A percentile compares a stretch with the other conserved stretches of the same genome.
phyloP scores from a whole-genome alignment of 345 rosid species.

The Lepidium africanum region DNA sequence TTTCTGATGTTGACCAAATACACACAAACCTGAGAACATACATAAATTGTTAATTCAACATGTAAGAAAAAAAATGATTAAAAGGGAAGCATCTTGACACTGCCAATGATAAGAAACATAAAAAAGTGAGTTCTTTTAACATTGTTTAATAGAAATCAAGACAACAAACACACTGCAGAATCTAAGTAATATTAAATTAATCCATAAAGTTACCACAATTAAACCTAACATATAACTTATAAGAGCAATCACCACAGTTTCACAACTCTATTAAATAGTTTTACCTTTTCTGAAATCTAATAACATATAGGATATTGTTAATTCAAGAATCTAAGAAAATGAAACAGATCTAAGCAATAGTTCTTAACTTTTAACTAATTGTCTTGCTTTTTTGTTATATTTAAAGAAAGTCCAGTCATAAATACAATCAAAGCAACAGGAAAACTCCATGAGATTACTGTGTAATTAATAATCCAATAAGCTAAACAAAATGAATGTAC shows the following conservation, averaged over 20 bases:
- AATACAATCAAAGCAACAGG: not conserved
- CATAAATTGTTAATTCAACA: constrained; percentile 11
- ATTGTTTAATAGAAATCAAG: constrained; percentile 21
- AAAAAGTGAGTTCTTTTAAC: constrained; percentile 9
- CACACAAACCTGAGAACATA: not conserved
- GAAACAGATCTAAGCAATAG: constrained; percentile 7
- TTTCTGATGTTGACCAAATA: not conserved
- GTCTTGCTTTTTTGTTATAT: not conserved
- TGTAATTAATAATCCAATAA: not conserved
- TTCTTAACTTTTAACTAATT: not conserved
- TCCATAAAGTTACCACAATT: not conserved
- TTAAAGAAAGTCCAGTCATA: not conserved
- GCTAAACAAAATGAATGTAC: not conserved
- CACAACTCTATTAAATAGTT: not conserved
- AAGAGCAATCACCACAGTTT: not conserved
- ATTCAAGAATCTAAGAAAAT: not conserved
- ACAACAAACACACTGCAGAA: not conserved
- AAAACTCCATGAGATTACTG: not conserved
- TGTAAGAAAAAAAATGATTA: not conserved
- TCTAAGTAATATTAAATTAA: constrained; percentile 14
- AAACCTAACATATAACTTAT: not conserved
- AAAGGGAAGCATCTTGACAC: not conserved
- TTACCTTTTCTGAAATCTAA: too few species aligned
- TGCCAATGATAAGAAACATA: constrained; percentile 11
- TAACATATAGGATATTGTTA: too few species aligned